These are phyloP conservation scores for Fusarium austroafricanum DNA, from an alignment of 2,329 filamentous ascomycete genomes.

Conservation along the genomic window DNA sequence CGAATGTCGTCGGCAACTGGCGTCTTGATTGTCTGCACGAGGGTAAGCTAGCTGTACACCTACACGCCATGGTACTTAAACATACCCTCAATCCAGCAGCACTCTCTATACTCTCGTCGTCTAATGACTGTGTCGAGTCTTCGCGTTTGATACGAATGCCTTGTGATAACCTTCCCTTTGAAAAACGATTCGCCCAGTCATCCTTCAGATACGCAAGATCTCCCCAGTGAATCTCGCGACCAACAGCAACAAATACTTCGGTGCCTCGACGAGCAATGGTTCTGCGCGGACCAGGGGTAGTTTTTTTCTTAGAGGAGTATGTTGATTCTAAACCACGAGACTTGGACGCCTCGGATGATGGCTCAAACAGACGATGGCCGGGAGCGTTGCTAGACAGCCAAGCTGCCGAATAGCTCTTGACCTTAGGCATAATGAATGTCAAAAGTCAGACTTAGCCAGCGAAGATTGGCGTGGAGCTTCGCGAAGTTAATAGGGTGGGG, in stretches of 20 bases:
- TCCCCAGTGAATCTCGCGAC: slow-evolving; percentile 92
- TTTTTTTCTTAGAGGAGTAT: slow-evolving; percentile 58
- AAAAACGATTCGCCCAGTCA: slow-evolving; percentile 51
- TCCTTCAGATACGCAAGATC: slow-evolving; percentile 85
- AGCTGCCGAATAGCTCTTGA: slow-evolving; percentile 84
- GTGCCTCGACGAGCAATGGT: slow-evolving; percentile 85
- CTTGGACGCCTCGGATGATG: slow-evolving; percentile 54
- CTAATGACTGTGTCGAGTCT: slow-evolving; percentile 55
- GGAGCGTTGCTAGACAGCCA: slow-evolving; percentile 86
- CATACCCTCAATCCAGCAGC: slow-evolving; percentile 51
- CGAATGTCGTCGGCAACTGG: slow-evolving; percentile 84
- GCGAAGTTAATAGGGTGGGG: slow-evolving; percentile 16
- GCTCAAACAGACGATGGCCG: slow-evolving; percentile 81
- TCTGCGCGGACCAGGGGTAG: slow-evolving; percentile 62
- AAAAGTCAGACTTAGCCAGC: slow-evolving; percentile 10
- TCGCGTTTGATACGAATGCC: slow-evolving; percentile 61
- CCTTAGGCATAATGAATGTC: slow-evolving; percentile 76
- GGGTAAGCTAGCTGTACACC: slow-evolving; percentile 13
- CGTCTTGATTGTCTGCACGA: slow-evolving; percentile 75
- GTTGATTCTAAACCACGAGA: slow-evolving; percentile 55
- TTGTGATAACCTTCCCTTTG: slow-evolving; percentile 48
- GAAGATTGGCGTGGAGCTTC: slow-evolving; percentile 18
- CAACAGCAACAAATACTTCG: slow-evolving; percentile 89
- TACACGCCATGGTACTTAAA: slow-evolving; percentile 5
- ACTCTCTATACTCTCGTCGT: slow-evolving; percentile 47